Base-by-base conservation (phyloP, 257 asterid species). In the Plantago ovata region DNA sequence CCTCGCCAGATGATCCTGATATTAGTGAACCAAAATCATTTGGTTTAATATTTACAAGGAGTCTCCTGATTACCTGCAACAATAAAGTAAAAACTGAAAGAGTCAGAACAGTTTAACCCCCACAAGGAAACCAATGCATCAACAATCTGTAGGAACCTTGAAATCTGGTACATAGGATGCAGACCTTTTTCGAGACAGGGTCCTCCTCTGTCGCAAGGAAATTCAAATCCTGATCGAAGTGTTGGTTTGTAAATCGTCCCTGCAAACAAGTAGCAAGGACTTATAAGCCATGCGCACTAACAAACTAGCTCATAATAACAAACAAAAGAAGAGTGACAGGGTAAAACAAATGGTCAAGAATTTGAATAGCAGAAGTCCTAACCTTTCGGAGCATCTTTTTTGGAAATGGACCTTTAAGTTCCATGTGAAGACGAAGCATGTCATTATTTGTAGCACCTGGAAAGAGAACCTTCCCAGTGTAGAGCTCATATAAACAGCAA, bases 371-470 rank as follows among this genome's bases (percentile, higher is more conserved):
- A 45, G 12, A 39, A 8, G 54, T 60, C 18, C 92, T 52, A 22
- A 89, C 95, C 95, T 93, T 93, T 58, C 97, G 89, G 33, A 93
- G 90, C 97, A 93, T 86, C 85, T 84, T 93, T 76, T 93, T 89
- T 0, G 96, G 96, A 71, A 86, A 93, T 72, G 91, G 79, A 38
- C 99, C 99, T 73, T 89, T 89, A 60, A 93, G 60, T 67, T 93
- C 99, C 94, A 93, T 86, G 71, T 89, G 96, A 72, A 93, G 95
- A 46, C 99, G 99, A 68, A 93, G 96, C 99, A 93, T 93, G 75
- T 93, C 97, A 74, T 93, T 89, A 64, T 93, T 93, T 55, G 94
- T 77, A 41, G 90, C 54, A 57, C 97, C 99, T 18, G 97, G 97
- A 75, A 93, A 93, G 21, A 93, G 80, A 60, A 89, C 99, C 75